Evolutionary conservation across 768 basidiomycete species (phyloP), one percentile per base, ranked within the genome.

Genomic region (Pleurotus djamor): DNA sequence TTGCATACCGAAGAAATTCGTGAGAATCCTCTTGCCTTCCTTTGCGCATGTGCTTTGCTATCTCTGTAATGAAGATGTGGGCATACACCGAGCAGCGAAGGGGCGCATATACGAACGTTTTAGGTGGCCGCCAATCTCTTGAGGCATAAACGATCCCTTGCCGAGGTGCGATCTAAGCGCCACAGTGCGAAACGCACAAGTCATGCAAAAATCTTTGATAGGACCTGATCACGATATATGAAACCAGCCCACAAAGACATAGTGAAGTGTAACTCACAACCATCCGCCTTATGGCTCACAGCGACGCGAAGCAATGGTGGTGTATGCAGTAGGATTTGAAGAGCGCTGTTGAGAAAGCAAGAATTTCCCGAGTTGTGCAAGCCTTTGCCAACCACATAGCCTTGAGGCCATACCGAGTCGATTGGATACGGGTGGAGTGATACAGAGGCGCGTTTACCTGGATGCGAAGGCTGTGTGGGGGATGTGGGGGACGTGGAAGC

Each of bases 11-110:
- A 51, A 99, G 85, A 68, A 98, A 98, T 72, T 99, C 97, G 69
- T 99, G 97, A 7, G 97, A 88, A 70, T 99, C 97, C 69, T 99
- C 97, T 71, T 99, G 97, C 65, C 94, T 78, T n/a, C 93, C 94
- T 72, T 76, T 83, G 44, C 88, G 85, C 85, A 98, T 87, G 66
- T 92, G 88, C 70, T 94, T 95, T 13, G 95, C 95, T 60, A 98
- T 95, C 6, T 79, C 94, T 98, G 65, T 45, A 16, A 32, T 64
- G 41, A 66, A 60, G 16, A 60, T 54, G 41, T 56, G 21, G 54
- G 41, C 41, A 56, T 28, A 9, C 21, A 32, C 38, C 21, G 38
- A n/a, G 54, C 35, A 28, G 4, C 8, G 57, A 16, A 28, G 48
- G 32, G 33, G 41, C 14, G 49, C 48, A 28, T 17, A 52, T 13